Conservation (phyloP, 495 filamentous ascomycete species). For the Darksidea phi region DNA sequence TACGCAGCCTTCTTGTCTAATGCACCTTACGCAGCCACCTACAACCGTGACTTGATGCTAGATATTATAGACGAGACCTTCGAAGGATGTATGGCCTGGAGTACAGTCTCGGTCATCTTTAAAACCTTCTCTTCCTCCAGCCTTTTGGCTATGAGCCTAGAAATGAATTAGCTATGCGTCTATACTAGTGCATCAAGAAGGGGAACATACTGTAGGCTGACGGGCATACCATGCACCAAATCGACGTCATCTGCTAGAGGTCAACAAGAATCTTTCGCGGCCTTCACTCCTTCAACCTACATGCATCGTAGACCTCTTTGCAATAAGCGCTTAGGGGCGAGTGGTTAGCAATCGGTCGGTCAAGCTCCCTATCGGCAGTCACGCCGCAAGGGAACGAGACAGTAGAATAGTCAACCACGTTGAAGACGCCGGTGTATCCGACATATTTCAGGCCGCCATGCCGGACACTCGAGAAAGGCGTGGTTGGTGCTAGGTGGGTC, state of each 20-base stretch:
- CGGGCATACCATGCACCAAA: constrained; percentile 55
- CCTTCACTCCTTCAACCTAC: constrained; percentile 13
- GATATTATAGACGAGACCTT: background rate
- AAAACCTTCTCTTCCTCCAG: constrained; percentile 55
- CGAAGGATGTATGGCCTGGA: constrained; percentile 23
- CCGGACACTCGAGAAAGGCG: constrained; percentile 37
- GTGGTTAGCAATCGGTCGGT: constrained; percentile 23
- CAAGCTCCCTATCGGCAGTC: constrained; percentile 34
- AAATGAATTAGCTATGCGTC: background rate
- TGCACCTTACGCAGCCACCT: background rate
- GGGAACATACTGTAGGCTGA: constrained; percentile 47
- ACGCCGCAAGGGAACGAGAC: constrained; percentile 41
- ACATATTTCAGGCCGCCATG: constrained; percentile 39
- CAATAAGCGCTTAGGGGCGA: constrained; percentile 25
- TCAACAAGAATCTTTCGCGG: background rate
- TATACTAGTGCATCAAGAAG: background rate
- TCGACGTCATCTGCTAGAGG: constrained; percentile 52
- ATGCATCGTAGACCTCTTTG: constrained; percentile 26
- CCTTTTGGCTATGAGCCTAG: constrained; percentile 47
- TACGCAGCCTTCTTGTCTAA: background rate
- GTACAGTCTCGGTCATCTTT: constrained; percentile 35
- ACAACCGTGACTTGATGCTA: constrained; percentile 17
- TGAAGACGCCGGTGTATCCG: constrained; percentile 43
- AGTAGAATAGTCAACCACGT: constrained; percentile 41
- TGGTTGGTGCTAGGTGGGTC: constrained; percentile 35